Evolutionary conservation across 169 alveolate genomes (phyloP), one percentile per base, ranked within the genome.

Genomic region (Plasmodium gaboni): DNA sequence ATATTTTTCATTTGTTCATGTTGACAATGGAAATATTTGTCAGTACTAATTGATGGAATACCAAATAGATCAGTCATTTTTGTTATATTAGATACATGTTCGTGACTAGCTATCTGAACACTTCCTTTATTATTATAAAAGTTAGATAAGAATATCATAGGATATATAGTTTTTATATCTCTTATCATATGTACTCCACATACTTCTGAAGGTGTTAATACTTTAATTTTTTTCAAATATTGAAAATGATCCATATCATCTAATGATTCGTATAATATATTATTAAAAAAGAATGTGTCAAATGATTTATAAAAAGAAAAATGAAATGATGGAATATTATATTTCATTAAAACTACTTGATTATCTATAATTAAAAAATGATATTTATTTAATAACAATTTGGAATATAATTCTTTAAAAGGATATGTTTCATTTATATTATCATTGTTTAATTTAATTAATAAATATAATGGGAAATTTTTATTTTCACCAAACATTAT

Each of bases 71-170:
- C 88, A 24, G 38, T 51, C 17, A 57, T 9, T 44, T 78, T 64
- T 67, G 26, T 78, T 17, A 19, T 64, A 78, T 44, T 70, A 48
- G 12, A 19, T 65, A 67, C 5, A 3, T 65, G 19, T 65, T 78
- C 89, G 51, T 78, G 89, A 46, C 76, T 78, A 32, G 76, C 67
- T 78, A 78, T 3, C 15, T 65, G 53, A 7, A 65, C 38, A 69
- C 89, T 78, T 13, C 89, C 89, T 22, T 78, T 78, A 48, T 64
- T 17, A 26, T 67, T 78, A 46, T 78, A 78, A 78, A 78, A 78
- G 38, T 44, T 78, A 9, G 74, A 59, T 57, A 78, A 22, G 12
- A 65, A 28, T 17, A 78, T 78, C 76, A 78, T 64, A 6, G 89
- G 89, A 64, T 78, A 78, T 22, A 78, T 60, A 3, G 78, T 63